Evolutionary conservation across 2,329 filamentous ascomycete species (phyloP), one percentile per base, ranked within the genome.

Genomic region (Nothopassalora personata): DNA sequence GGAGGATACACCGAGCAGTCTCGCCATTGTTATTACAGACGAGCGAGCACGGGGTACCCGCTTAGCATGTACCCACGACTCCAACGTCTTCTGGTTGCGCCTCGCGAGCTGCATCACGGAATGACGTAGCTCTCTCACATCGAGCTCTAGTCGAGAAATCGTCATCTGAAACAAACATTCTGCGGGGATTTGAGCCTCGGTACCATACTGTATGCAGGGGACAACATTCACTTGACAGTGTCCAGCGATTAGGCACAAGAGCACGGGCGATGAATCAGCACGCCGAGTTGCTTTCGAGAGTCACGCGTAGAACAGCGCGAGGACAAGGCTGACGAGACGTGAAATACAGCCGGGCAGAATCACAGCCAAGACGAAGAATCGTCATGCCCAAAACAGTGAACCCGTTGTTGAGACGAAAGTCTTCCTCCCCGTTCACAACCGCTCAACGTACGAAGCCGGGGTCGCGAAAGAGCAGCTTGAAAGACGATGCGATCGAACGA

Each of bases 381-480:
- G 18, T 7, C 10, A 72, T 72, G 64, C 64, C 68, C 6, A 69
- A 67, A 56, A 33, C 60, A 1, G 54, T 56, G 6, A 70, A 69
- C 50, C 69, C 69, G 6, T 63, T 72, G 11, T 67, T 72, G 27
- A 73, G 74, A 13, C 74, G 74, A 27, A 75, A 75, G 62, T 76
- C 76, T 5, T 65, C 66, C 30, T 76, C 75, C 7, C 73, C 75
- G 0, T 76, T 76, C 36, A 64, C 70, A 27, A 62, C 68, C 15
- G 71, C 67, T 30, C 71, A 72, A 39, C 73, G 74, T 23, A 74
- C 69, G 39, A 76, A 76, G 57, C 62, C 70, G 18, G 60, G 60
- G 15, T 59, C 59, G 27, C 59, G 63, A 46, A 64, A 63, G 51
- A 60, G 49, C 46, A 66, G 62, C 56, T 47, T 60, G 13, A 64